Base-by-base conservation (phyloP, 2,329 filamentous ascomycete genomes). In the Fusarium sp. region DNA sequence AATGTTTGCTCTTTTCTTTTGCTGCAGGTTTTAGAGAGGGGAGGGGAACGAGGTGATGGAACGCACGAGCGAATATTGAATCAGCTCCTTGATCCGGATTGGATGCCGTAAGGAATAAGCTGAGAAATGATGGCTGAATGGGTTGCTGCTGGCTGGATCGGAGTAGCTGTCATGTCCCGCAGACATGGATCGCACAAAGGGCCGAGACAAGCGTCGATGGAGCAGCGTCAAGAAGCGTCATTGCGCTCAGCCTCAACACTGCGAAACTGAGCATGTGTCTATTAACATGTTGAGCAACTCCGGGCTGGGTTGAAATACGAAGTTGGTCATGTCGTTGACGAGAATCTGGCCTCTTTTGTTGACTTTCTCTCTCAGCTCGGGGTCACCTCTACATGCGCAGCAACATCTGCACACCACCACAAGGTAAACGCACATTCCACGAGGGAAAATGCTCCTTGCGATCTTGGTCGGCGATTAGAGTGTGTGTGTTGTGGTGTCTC, bases 121-220 rank as follows among this genome's bases (percentile, higher is more conserved):
- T 56, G 34, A 74, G 72, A 74, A 74, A 74, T 74, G 71, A 74
- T 74, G 71, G 71, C 72, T 74, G 64, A 37, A 68, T 34, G 57
- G 41, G 67, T 52, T 71, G 71, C 67, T 73, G 63, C 67, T 73
- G 63, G 66, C 41, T 25, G 41, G 39, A 54, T 71, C 23, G 52
- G 30, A 34, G 64, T 48, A 62, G 56, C 37, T 68, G 50, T 35
- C 50, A 74, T 65, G 67, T 73, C 64, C 13, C 50, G 48, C 48
- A 57, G 66, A 66, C 37, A 67, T 67, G 63, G 52, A 50, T 67
- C 64, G 35, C 60, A 59, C 54, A 64, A 50, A 34, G 70, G 50
- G 23, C 69, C 67, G 39, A 71, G 67, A 61, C 58, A 71, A 71
- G 63, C 41, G 32, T 72, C 50, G 52, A 41, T 37, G 34, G 32